Percentiles rank a stretch among this genome's conserved stretches.
These are phyloP conservation scores for Alternaria brassicicola DNA, from an alignment of 2,329 filamentous ascomycete genomes.

Conservation along the genomic window DNA sequence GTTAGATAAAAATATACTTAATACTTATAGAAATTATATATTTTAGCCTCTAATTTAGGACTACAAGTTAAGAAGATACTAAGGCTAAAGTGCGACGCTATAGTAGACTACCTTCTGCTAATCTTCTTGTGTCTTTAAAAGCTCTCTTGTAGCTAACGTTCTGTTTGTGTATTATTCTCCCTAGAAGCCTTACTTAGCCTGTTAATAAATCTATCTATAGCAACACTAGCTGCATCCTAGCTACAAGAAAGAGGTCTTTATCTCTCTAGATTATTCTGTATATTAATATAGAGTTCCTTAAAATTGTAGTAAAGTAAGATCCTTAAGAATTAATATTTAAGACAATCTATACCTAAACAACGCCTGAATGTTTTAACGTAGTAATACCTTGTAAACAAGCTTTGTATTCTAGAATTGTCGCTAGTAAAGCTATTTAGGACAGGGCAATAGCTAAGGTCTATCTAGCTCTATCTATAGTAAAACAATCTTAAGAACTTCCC, in stretches of 20 bases:
- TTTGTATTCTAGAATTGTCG: constrained; percentile 2
- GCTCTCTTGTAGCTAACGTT: constrained; percentile 4
- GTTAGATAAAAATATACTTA: constrained; percentile 6
- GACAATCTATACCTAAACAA: constrained; percentile 1
- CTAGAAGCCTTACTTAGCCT: constrained; percentile 3
- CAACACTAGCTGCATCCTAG: not conserved
- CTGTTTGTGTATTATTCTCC: constrained; percentile 1
- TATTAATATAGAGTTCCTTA: constrained; percentile 2
- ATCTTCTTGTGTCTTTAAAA: constrained; percentile 5
- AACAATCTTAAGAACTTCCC: constrained; percentile 2
- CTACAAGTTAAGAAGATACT: constrained; percentile 6
- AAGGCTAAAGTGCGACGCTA: constrained; percentile 4
- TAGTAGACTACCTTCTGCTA: constrained; percentile 6
- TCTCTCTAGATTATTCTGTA: constrained; percentile 5
- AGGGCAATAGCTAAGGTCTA: constrained; percentile 1
- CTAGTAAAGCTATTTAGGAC: not conserved
- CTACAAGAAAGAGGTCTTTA: constrained; percentile 2
- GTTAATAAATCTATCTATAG: constrained; percentile 2
- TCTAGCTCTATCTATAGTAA: constrained; percentile 5
- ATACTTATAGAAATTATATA: constrained; percentile 5
- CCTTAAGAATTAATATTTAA: not conserved
- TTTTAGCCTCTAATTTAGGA: constrained; percentile 1
- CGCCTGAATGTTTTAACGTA: constrained; percentile 1
- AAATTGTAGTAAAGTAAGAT: constrained; percentile 10
- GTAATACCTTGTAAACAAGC: constrained; percentile 2